Conservation (phyloP, 805 yeast genomes). For the Lipomyces orientalis region DNA sequence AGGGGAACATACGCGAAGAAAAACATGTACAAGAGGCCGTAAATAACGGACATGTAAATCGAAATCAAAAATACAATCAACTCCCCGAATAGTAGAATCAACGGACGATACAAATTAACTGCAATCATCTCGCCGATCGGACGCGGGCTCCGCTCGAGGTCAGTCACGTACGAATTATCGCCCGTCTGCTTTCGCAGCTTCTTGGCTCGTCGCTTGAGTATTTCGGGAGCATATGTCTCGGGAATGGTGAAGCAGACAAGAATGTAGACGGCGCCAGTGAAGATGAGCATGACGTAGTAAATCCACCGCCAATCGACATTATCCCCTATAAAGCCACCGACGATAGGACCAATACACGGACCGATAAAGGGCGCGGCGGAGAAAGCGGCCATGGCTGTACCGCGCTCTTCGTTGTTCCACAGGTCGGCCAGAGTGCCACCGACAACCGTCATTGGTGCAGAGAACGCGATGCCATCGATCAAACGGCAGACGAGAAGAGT, state of each 20-base stretch:
- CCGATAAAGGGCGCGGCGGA: slow-evolving; percentile 65
- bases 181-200: slow-evolving; percentile 59
- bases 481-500: slow-evolving; percentile 70
- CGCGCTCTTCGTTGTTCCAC: slow-evolving; percentile 64
- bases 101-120: slow-evolving; percentile 74
- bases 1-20: slow-evolving; percentile 54
- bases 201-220: slow-evolving; percentile 58
- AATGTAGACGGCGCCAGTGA: slow-evolving; percentile 61
- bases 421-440: slow-evolving; percentile 80
- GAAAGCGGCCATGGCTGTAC: slow-evolving; percentile 70
- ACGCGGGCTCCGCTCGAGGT: slow-evolving; percentile 78
- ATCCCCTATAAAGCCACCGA: slow-evolving; percentile 65
- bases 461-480: slow-evolving; percentile 73
- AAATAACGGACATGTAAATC: slow-evolving; percentile 51
- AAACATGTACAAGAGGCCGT: slow-evolving; percentile 63
- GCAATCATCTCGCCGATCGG: slow-evolving; percentile 67
- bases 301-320: slow-evolving; percentile 74
- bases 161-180: slow-evolving; percentile 53
- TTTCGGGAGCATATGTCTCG: slow-evolving; percentile 68
- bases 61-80: slow-evolving; percentile 58
- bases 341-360: slow-evolving; percentile 67
- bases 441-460: slow-evolving; percentile 75
- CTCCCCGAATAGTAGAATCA: slow-evolving; percentile 62
- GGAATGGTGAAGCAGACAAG: slow-evolving; percentile 55
- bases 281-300: slow-evolving; percentile 65